Evolutionary conservation across 2,329 filamentous ascomycete species (phyloP), one percentile per base, ranked within the genome.

Genomic region (Colletotrichum abscissum): DNA sequence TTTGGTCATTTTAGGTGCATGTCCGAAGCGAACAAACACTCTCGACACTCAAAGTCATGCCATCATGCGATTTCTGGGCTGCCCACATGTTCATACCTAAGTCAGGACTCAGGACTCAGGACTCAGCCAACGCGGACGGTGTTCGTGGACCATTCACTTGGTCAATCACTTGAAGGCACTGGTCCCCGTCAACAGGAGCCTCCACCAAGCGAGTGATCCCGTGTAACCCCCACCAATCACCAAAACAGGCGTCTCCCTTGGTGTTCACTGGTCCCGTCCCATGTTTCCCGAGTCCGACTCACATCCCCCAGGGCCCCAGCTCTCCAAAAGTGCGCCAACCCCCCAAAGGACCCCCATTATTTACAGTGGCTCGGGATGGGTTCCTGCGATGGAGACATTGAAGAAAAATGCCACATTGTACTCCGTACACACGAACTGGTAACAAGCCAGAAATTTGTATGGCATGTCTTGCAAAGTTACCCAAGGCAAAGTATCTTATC

Each of bases 141-240:
- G 16, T 38, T 14, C 35, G 35, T 38, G 35, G 35, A 16, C 33
- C 33, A 11, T 35, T 35, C 33, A 35, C 11, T 35, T 35, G 33
- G 33, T 35, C 33, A 35, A 35, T 35, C 33, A 35, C 33, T 35
- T 0, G 33, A 11, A 35, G 33, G 33, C 33, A 35, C 33, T 35
- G 33, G 33, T 35, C 9, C 30, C 33, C 33, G 5, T 12, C 33
- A 12, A 35, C 33, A 35, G 33, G 11, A 35, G 11, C 11, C 33
- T 35, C 33, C 33, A 35, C 33, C 33, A 12, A 35, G 33, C 0
- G 33, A 35, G 33, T 35, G 33, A 35, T 4, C 33, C 33, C 22
- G 11, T 65, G 16, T 65, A 52, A 65, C 63, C 63, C 63, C 63
- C 63, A 65, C 63, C 52, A 63, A 52, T 63, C 60, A 26, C 60